phyloP scores from a whole-genome alignment of 2,329 filamentous ascomycete genomes.

The Dactylella cylindrospora region DNA sequence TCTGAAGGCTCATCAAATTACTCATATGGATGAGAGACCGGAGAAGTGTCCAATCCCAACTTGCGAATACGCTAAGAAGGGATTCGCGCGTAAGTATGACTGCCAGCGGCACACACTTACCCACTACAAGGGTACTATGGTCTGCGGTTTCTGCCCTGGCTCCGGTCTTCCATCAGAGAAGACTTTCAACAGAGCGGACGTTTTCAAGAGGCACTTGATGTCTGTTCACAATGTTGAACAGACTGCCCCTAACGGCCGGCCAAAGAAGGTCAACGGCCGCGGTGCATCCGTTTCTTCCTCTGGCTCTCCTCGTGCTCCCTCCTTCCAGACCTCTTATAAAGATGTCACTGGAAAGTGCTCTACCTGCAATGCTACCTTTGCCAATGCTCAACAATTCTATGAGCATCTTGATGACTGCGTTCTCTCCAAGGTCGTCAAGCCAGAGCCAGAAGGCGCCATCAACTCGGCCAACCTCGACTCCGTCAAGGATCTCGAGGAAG shows the following conservation, averaged over 20 bases:
- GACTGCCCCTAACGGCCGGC: conserved; percentile 85
- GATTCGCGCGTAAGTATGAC: conserved; percentile 93
- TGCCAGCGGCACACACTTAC: conserved; percentile 93
- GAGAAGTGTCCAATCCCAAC: conserved; percentile 92
- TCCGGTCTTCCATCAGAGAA: conserved; percentile 87
- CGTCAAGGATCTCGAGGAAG: conserved; percentile 61
- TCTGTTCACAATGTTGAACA: conserved; percentile 91
- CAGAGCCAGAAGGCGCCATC: conserved; percentile 69
- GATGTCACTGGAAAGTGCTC: conserved; percentile 86
- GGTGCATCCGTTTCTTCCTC: conserved; percentile 47
- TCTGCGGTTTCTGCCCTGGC: conserved; percentile 90
- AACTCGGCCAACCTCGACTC: conserved; percentile 66
- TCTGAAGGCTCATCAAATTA: conserved; percentile 80
- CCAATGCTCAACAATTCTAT: conserved; percentile 91
- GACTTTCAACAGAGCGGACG: conserved; percentile 91
- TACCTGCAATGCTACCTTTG: conserved; percentile 82
- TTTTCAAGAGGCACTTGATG: conserved; percentile 91
- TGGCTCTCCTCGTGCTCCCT: conserved; percentile 44
- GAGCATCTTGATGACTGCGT: conserved; percentile 85
- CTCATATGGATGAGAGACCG: conserved; percentile 83
- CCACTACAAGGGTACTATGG: conserved; percentile 97
- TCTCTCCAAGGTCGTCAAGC: conserved; percentile 69
- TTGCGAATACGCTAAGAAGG: conserved; percentile 89
- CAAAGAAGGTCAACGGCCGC: conserved; percentile 59
- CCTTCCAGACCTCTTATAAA: conserved; percentile 49